Percentiles rank a stretch among this genome's conserved stretches.
These are phyloP conservation scores for Mercurialis annua DNA, from an alignment of 345 rosid species.

Conservation along the genomic window DNA sequence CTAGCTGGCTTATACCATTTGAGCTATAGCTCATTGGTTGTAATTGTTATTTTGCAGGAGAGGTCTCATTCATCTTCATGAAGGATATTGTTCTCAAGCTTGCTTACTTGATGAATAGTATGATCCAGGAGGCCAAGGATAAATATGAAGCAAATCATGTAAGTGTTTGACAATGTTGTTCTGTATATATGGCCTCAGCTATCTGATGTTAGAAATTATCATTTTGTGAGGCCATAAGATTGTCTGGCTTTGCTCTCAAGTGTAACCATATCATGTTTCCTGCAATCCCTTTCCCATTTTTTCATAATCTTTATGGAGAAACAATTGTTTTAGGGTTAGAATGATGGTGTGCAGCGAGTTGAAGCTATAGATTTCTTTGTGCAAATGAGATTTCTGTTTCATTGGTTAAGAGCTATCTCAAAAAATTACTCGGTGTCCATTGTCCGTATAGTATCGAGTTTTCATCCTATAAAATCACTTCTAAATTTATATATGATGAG, in stretches of 20 bases:
- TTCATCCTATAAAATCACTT: too few species aligned
- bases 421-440: too few species aligned
- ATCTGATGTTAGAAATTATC: neutral
- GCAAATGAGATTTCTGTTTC: neutral
- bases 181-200: neutral
- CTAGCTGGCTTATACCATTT: too few species aligned
- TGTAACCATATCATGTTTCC: neutral
- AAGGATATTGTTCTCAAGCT: constrained; percentile 57
- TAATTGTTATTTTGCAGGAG: too few species aligned
- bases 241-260: neutral
- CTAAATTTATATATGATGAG: too few species aligned
- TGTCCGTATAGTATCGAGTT: too few species aligned
- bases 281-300: neutral
- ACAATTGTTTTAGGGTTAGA: neutral
- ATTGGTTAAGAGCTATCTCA: neutral
- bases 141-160: constrained; percentile 42
- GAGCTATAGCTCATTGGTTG: too few species aligned
- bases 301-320: neutral
- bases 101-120: constrained; percentile 50
- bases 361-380: neutral
- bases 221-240: neutral
- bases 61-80: constrained; percentile 51
- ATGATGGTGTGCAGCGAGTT: neutral
- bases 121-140: constrained; percentile 36
- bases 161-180: constrained; percentile 27